These are phyloP conservation scores for Pythium utonaiense DNA, from an alignment of 352 stramenopile species.

Conservation along the genomic window DNA sequence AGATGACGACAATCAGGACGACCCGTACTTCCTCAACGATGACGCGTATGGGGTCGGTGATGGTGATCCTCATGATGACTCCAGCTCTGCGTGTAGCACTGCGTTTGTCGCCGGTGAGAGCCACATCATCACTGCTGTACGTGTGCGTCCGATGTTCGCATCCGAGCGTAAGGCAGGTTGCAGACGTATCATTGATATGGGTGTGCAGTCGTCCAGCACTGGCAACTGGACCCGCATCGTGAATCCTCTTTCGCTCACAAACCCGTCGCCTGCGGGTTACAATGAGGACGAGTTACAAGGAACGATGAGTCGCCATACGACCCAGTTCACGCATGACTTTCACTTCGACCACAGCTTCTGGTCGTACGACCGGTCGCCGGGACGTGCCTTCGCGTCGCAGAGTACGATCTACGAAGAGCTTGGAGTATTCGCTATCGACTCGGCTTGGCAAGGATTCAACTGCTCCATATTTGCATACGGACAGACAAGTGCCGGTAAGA, in stretches of 20 bases:
- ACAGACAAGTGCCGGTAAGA: slow-evolving; percentile 72
- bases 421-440: slow-evolving; percentile 49
- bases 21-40: background rate
- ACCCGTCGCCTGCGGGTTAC: background rate
- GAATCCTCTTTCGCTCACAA: slow-evolving; percentile 45
- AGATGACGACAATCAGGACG: slow-evolving; percentile 18
- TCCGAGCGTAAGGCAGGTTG: slow-evolving; percentile 59
- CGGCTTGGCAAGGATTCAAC: slow-evolving; percentile 58
- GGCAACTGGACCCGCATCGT: slow-evolving; percentile 52
- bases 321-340: slow-evolving; percentile 70
- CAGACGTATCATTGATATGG: slow-evolving; percentile 61
- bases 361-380: slow-evolving; percentile 47
- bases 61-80: slow-evolving; percentile 4
- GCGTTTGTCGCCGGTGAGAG: slow-evolving; percentile 13
- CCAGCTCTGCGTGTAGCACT: slow-evolving; percentile 28
- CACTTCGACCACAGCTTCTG: slow-evolving; percentile 70
- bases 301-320: slow-evolving; percentile 7
- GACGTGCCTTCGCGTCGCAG: slow-evolving; percentile 40
- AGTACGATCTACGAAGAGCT: slow-evolving; percentile 55
- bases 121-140: slow-evolving; percentile 66
- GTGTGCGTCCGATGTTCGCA: slow-evolving; percentile 63
- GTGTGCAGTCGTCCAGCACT: slow-evolving; percentile 15
- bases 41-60: slow-evolving; percentile 1
- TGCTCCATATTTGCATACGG: slow-evolving; percentile 78
- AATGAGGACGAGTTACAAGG: background rate